phyloP scores from a whole-genome alignment of 768 basidiomycete genomes.

The Pisolithus sp. region DNA sequence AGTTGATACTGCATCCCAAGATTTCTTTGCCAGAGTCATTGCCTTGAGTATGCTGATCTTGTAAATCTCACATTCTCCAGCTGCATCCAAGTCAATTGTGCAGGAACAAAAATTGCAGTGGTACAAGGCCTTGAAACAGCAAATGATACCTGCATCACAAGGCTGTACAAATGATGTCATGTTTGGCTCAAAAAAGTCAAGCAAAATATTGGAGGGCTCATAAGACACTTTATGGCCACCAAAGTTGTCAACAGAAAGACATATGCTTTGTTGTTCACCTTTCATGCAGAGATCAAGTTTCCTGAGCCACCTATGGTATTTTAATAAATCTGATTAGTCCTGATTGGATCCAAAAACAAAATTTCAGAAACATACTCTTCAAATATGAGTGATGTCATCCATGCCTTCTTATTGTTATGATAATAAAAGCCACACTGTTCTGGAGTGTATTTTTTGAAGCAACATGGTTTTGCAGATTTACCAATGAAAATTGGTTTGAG shows the following conservation, averaged over 20 bases:
- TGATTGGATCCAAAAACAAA: neutral
- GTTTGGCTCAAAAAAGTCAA: neutral
- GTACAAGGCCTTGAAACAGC: constrained; percentile 22
- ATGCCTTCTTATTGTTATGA: constrained; percentile 14
- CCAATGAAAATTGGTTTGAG: neutral
- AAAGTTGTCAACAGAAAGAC: constrained; percentile 5
- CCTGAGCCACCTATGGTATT: constrained; percentile 18
- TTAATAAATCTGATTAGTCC: neutral
- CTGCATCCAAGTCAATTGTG: constrained; percentile 28
- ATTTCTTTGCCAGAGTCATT: constrained; percentile 25
- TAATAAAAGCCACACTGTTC: no score
- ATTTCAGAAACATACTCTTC: constrained; percentile 22
- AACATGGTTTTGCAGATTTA: neutral
- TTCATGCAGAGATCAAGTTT: constrained; percentile 11
- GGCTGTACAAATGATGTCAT: neutral
- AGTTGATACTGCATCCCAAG: constrained; percentile 24
- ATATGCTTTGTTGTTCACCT: constrained; percentile 4
- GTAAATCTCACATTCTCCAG: constrained; percentile 27
- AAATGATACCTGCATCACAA: constrained; percentile 2
- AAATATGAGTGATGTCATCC: constrained; percentile 33
- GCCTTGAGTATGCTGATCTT: constrained; percentile 30
- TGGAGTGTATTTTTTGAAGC: neutral
- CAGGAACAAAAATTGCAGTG: neutral
- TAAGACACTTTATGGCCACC: constrained; percentile 1
- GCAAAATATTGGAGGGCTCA: constrained; percentile 1